phyloP scores from a whole-genome alignment of 768 basidiomycete species.

The Termitomyces sp. region DNA sequence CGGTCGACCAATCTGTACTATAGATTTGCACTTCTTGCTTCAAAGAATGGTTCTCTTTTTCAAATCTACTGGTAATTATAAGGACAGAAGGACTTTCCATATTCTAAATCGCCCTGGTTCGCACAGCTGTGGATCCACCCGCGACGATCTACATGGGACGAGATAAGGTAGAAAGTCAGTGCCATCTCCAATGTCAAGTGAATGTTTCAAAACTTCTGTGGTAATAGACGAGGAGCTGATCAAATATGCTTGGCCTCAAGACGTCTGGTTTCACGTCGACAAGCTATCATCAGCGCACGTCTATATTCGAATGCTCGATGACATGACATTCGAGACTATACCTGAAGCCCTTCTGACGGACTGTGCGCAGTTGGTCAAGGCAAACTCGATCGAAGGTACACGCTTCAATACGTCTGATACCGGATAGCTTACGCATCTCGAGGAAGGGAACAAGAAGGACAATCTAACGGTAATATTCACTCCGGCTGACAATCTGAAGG shows the following conservation, averaged over 20 bases:
- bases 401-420: background rate
- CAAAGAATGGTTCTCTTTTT: conserved; percentile 47
- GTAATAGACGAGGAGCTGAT: conserved; percentile 88
- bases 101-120: background rate
- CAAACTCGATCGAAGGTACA: conserved; percentile 92
- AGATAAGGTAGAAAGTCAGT: conserved; percentile 93
- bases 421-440: conserved; percentile 1
- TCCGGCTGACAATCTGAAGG: conserved; percentile 89
- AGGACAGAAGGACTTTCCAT: background rate
- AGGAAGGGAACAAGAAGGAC: conserved; percentile 90
- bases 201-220: background rate
- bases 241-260: conserved; percentile 85
- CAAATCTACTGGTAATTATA: conserved; percentile 33
- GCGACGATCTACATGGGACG: conserved; percentile 88
- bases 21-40: background rate
- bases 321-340: conserved; percentile 86
- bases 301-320: conserved; percentile 82
- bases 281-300: conserved; percentile 96
- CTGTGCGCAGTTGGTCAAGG: conserved; percentile 94
- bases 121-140: conserved; percentile 53
- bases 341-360: conserved; percentile 75
- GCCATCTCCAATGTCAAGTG: background rate
- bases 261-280: conserved; percentile 96
- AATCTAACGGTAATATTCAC: conserved; percentile 93
- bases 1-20: background rate